A percentile compares a stretch with the other conserved stretches of the same genome.
Conservation (phyloP, 805 yeast species). For the Yamadazyma nakazawae region DNA sequence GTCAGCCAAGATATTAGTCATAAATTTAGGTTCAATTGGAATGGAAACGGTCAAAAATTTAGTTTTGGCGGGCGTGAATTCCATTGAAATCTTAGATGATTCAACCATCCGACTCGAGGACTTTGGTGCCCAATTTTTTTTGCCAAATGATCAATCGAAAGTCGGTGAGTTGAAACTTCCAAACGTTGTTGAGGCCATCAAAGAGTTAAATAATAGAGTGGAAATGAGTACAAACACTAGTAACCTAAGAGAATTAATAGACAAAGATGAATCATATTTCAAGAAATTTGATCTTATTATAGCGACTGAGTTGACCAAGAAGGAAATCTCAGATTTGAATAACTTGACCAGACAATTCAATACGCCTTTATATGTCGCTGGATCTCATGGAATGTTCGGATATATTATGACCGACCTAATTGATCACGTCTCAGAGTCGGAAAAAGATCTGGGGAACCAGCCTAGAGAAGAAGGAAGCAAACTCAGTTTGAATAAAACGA, state of each 20-base stretch:
- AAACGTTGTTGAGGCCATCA: constrained; percentile 53
- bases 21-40: constrained; percentile 75
- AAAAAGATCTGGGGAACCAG: constrained; percentile 47
- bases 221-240: constrained; percentile 44
- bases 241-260: constrained; percentile 17
- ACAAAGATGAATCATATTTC: constrained; percentile 35
- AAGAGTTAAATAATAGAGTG: constrained; percentile 80
- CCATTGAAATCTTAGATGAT: constrained; percentile 65
- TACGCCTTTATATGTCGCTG: constrained; percentile 67
- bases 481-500: constrained; percentile 45
- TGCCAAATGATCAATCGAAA: constrained; percentile 48
- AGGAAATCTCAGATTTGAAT: constrained; percentile 49
- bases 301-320: constrained; percentile 59
- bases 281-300: constrained; percentile 65
- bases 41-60: constrained; percentile 81
- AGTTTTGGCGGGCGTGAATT: constrained; percentile 84
- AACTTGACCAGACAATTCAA: constrained; percentile 49
- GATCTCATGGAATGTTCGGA: constrained; percentile 78
- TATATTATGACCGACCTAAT: constrained; percentile 78
- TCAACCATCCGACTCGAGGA: constrained; percentile 56
- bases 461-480: constrained; percentile 42
- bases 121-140: constrained; percentile 71
- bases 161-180: constrained; percentile 56
- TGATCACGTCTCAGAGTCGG: constrained; percentile 53
- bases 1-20: constrained; percentile 63